These are phyloP conservation scores for Nepenthes alata DNA, from an alignment of 179 eudicot genomes.

Conservation along the genomic window DNA sequence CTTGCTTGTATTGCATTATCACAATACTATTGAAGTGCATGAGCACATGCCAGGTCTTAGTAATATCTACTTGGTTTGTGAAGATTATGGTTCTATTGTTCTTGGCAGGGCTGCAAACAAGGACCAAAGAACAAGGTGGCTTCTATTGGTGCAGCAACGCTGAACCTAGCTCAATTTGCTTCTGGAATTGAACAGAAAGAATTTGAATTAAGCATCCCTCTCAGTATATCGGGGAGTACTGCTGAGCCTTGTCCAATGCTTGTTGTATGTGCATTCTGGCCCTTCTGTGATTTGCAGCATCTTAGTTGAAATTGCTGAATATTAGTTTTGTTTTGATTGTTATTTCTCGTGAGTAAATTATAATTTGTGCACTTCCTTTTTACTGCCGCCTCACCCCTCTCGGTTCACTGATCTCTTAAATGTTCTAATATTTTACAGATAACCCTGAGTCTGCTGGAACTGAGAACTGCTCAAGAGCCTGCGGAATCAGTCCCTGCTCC, in stretches of 20 bases:
- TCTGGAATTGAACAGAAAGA: conserved; percentile 44
- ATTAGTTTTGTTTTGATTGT: background rate
- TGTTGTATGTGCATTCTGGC: conserved; percentile 23
- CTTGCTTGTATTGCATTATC: too few species aligned
- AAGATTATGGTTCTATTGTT: background rate
- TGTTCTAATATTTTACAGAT: conserved; percentile 25
- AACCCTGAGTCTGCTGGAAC: conserved; percentile 42
- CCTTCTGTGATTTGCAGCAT: background rate
- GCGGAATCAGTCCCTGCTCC: conserved; percentile 28
- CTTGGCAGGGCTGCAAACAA: conserved; percentile 38
- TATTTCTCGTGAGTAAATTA: background rate
- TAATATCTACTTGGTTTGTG: background rate
- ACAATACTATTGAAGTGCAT: too few species aligned
- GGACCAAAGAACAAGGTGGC: conserved; percentile 41
- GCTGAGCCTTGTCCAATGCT: conserved; percentile 33
- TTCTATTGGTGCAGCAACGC: conserved; percentile 34
- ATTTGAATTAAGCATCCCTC: conserved; percentile 49
- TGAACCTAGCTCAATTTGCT: conserved; percentile 71
- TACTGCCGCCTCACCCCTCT: background rate
- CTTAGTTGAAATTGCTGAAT: background rate
- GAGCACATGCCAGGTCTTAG: background rate
- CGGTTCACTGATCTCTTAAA: background rate
- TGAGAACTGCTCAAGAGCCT: conserved; percentile 41
- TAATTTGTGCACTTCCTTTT: background rate
- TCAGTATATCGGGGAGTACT: conserved; percentile 21